phyloP scores from a whole-genome alignment of 1,139 yeast genomes.

The Magnusiomyces ingens region DNA sequence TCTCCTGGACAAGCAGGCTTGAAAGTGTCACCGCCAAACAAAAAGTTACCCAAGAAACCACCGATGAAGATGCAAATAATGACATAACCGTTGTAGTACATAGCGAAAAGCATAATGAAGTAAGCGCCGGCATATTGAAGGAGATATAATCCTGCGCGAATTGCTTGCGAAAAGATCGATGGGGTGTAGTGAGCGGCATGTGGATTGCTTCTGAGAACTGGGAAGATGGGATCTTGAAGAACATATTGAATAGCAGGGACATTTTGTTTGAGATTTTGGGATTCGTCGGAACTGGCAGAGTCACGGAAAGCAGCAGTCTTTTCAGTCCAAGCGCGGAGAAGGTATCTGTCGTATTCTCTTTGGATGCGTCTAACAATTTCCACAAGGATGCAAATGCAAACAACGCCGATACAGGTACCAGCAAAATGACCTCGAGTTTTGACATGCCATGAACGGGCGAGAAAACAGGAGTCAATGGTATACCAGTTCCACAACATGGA shows the following conservation, averaged over 20 bases:
- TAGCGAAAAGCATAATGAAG: conserved; percentile 59
- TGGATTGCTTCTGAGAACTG: background rate
- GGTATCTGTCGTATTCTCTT: conserved; percentile 47
- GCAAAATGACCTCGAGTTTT: conserved; percentile 56
- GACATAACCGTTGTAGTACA: conserved; percentile 66
- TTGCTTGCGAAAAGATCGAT: conserved; percentile 41
- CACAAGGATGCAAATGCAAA: conserved; percentile 48
- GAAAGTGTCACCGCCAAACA: conserved; percentile 27
- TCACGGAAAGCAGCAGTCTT: background rate
- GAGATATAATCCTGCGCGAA: conserved; percentile 45
- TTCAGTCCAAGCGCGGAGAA: conserved; percentile 29
- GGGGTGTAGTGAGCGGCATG: conserved; percentile 27
- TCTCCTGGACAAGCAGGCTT: background rate
- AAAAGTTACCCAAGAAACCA: conserved; percentile 50
- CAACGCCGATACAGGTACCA: conserved; percentile 62
- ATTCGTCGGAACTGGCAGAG: background rate
- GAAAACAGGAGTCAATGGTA: conserved; percentile 57
- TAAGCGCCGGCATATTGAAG: conserved; percentile 60
- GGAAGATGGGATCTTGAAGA: conserved; percentile 1
- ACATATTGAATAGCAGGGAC: background rate
- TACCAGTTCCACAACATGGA: conserved; percentile 52
- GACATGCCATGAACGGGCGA: conserved; percentile 60
- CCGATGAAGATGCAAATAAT: conserved; percentile 58
- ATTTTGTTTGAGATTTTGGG: background rate
- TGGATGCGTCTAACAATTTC: conserved; percentile 53